Conservation (phyloP, 2,329 filamentous ascomycete species). For the Pseudogymnoascus sp. region DNA sequence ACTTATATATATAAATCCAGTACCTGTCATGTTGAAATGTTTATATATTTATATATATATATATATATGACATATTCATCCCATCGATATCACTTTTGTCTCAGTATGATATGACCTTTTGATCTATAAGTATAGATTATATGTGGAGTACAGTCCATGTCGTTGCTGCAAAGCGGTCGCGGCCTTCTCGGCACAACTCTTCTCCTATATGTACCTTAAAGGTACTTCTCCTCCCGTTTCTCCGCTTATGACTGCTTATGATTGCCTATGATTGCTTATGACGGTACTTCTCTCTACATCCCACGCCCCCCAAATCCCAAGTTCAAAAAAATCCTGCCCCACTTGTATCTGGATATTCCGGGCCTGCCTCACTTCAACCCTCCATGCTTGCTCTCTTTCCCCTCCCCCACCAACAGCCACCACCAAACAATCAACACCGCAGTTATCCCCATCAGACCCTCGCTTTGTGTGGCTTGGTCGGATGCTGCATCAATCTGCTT, state of each 20-base stretch:
- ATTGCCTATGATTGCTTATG: neutral
- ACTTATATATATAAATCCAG: neutral
- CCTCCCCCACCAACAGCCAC: neutral
- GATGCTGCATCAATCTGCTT: neutral
- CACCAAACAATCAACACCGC: neutral
- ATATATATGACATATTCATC: neutral
- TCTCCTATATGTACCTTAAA: neutral
- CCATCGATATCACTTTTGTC: neutral
- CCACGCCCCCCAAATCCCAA: neutral
- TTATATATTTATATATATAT: neutral
- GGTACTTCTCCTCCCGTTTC: neutral
- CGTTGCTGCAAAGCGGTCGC: neutral
- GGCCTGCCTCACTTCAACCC: neutral
- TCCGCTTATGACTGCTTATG: neutral
- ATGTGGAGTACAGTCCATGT: neutral
- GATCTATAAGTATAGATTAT: no score
- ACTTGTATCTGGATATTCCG: conserved; percentile 3
- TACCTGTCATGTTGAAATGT: neutral
- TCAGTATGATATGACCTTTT: neutral
- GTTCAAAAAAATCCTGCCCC: neutral
- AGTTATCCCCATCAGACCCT: neutral
- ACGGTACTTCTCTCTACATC: neutral
- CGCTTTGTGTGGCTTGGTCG: neutral
- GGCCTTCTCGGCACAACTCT: neutral
- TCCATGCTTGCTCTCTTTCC: neutral